Base-by-base conservation (phyloP, 73 alveolate genomes). In the Paramecium biaurelia region DNA sequence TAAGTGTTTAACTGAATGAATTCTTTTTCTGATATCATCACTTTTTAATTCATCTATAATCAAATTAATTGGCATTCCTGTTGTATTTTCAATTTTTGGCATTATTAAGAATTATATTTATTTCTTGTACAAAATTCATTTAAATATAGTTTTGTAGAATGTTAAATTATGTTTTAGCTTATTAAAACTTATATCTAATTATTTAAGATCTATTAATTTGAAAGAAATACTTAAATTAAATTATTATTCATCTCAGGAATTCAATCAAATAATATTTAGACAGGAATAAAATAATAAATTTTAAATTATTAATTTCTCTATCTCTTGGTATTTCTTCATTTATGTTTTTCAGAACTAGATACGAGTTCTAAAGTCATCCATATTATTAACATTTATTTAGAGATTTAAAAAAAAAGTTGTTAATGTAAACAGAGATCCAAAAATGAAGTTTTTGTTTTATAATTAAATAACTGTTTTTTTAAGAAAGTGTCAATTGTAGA, bases 1-100 rank as follows among this genome's bases (percentile, higher is more conserved):
- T 37, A 97, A 87, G 85, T 96, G 94, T 89, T 96, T 94, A 23
- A 97, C 93, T 70, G 99, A 96, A 93, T 97, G 95, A 70, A 92
- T 86, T 92, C 97, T 97, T 82, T 92, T 93, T 67, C 95, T 89
- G 42, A 86, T 57, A 89, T 96, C 98, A 56, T 96, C 98, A 42
- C 94, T 84, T 93, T 95, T 96, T 41, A 96, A 93, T 67, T 96
- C 98, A 53, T 96, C 98, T 12, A 96, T 93, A 43, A 89, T 76
- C 63, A 70, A 59, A 28, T 89, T 89, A 49, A 89, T 42, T 76
- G 94, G 85, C 70, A 89, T 24, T 12, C 94, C 94, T 43, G 94
- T 89, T n/a, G 85, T 89, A 45, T 89, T 89, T 28, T 89, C 94
- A 14, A 70, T 89, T 72, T 89, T 89, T 18, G 94, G 87, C 94